Conservation (phyloP, 805 yeast genomes). For the Ogataea polymorpha region DNA sequence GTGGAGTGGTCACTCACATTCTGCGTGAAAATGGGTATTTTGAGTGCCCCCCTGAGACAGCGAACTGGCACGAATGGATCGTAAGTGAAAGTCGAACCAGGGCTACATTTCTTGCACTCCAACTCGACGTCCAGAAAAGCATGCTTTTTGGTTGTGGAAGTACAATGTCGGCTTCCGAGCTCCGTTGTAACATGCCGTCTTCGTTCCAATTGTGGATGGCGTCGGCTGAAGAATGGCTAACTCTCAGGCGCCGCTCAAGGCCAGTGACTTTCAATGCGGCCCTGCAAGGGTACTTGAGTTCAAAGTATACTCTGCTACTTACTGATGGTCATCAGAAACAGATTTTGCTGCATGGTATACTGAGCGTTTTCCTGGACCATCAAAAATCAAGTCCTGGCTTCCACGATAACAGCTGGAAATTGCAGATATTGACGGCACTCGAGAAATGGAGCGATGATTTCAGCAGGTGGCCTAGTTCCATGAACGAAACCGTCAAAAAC, state of each 20-base stretch:
- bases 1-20: conserved; percentile 12
- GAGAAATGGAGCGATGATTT: not conserved
- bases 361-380: conserved; percentile 15
- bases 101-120: conserved; percentile 11
- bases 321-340: conserved; percentile 8
- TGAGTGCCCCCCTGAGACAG: not conserved
- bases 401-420: conserved; percentile 12
- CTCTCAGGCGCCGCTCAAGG: not conserved
- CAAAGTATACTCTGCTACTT: not conserved
- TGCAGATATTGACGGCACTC: conserved; percentile 10
- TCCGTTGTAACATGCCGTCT: conserved; percentile 11
- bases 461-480: not conserved
- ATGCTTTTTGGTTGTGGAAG: conserved; percentile 12
- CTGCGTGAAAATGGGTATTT: conserved; percentile 11
- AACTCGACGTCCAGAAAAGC: conserved; percentile 16
- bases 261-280: conserved; percentile 4
- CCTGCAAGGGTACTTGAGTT: conserved; percentile 7
- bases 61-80: conserved; percentile 13
- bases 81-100: conserved; percentile 13
- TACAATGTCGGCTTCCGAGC: conserved; percentile 14
- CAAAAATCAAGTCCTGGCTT: conserved; percentile 4
- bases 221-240: conserved; percentile 3
- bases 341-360: conserved; percentile 14
- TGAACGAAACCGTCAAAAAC: not conserved
- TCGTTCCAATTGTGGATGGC: conserved; percentile 14